Conservation (phyloP, 164 flowering plant species). For the Stephania japonica region DNA sequence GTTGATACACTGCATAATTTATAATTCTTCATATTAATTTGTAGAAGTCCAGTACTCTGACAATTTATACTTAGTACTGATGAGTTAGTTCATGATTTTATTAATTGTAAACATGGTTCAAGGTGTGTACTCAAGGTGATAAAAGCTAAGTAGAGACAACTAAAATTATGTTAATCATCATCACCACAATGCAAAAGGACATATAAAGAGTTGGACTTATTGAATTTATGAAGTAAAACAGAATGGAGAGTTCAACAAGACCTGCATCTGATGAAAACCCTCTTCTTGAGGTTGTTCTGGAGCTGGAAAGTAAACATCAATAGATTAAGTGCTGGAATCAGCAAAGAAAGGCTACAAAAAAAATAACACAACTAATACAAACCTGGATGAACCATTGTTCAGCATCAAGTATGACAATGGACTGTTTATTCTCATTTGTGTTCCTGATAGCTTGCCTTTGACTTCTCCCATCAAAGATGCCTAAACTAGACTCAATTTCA, state of each 20-base stretch:
- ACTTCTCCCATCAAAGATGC: slow-evolving; percentile 14
- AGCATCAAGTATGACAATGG: slow-evolving; percentile 12
- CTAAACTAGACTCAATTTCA: slow-evolving; percentile 19
- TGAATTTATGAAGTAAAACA: not conserved
- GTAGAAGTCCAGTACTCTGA: not conserved
- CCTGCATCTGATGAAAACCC: slow-evolving; percentile 57
- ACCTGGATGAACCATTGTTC: slow-evolving; percentile 22
- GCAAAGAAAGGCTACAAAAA: not conserved
- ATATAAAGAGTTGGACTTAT: not conserved
- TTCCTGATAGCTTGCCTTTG: slow-evolving; percentile 24
- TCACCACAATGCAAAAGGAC: not conserved
- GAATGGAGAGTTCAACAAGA: slow-evolving; percentile 15
- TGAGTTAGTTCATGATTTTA: not conserved
- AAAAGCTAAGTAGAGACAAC: not conserved
- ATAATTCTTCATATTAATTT: not conserved
- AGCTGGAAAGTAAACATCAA: slow-evolving; percentile 27
- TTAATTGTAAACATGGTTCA: not conserved
- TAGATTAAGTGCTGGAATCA: not conserved
- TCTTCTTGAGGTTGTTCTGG: slow-evolving; percentile 24
- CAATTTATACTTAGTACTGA: not conserved
- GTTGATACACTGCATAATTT: too few species aligned
- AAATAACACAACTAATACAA: not conserved
- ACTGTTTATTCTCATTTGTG: slow-evolving; percentile 13
- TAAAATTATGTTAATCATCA: not conserved
- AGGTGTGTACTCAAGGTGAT: not conserved